phyloP scores from a whole-genome alignment of 495 filamentous ascomycete species.

The Parathielavia hyrcaniae region DNA sequence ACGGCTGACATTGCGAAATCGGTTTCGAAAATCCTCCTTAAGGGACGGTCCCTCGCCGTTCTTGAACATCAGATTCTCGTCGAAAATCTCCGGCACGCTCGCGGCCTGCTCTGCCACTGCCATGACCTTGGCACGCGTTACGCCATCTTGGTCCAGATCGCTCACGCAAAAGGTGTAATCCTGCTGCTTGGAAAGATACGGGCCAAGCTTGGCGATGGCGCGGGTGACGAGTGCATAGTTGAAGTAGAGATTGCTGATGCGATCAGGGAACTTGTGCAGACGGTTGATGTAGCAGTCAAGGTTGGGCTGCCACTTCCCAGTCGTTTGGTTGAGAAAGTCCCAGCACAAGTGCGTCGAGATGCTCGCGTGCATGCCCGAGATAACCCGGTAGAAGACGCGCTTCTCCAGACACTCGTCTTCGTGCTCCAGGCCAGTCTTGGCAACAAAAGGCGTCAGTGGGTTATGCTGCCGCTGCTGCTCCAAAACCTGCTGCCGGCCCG shows the following conservation, averaged over 20 bases:
- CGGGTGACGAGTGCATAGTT: constrained; percentile 92
- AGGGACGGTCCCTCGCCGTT: constrained; percentile 61
- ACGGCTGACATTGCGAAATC: constrained; percentile 91
- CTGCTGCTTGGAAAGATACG: constrained; percentile 53
- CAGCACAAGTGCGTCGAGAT: constrained; percentile 95
- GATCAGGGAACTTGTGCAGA: constrained; percentile 76
- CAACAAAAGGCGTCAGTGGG: constrained; percentile 44
- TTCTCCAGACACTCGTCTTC: constrained; percentile 96
- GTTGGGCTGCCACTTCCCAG: constrained; percentile 90
- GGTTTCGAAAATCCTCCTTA: constrained; percentile 96
- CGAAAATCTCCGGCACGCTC: constrained; percentile 71
- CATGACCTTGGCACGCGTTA: constrained; percentile 73
- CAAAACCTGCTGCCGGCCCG: constrained; percentile 54
- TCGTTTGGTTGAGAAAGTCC: constrained; percentile 93
- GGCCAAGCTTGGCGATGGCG: constrained; percentile 84
- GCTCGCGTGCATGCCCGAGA: constrained; percentile 95
- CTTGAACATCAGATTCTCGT: constrained; percentile 90
- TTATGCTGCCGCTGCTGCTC: constrained; percentile 48
- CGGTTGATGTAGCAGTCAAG: constrained; percentile 80
- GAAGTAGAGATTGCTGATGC: constrained; percentile 96
- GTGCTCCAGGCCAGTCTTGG: constrained; percentile 54
- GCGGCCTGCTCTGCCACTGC: constrained; percentile 62
- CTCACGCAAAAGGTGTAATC: constrained; percentile 87
- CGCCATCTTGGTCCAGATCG: constrained; percentile 67
- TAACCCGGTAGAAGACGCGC: constrained; percentile 89